Evolutionary conservation across 2,329 filamentous ascomycete species (phyloP).

Genomic region (Trichophyton benhamiae): DNA sequence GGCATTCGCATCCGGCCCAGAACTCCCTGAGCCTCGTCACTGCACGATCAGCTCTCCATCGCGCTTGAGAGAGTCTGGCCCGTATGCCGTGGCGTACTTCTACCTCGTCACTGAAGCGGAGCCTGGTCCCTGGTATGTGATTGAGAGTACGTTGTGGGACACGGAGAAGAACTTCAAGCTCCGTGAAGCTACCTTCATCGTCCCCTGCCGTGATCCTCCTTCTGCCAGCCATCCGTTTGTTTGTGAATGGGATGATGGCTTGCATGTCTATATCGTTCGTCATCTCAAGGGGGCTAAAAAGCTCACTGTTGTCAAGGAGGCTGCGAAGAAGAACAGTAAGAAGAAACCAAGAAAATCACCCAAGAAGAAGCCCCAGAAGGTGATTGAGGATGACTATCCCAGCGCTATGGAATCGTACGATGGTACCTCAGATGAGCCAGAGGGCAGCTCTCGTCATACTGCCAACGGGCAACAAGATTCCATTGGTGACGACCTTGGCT

Average conservation of each 20-base stretch:
- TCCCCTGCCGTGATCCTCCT: constrained; percentile 7
- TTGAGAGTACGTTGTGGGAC: constrained; percentile 8
- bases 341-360: background rate
- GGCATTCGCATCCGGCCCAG: constrained; percentile 2
- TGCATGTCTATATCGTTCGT: constrained; percentile 7
- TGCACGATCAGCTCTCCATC: constrained; percentile 9
- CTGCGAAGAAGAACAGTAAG: background rate
- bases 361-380: background rate
- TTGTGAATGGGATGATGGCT: constrained; percentile 5
- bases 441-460: background rate
- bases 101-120: background rate
- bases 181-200: constrained; percentile 8
- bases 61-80: constrained; percentile 6
- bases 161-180: constrained; percentile 2
- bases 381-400: background rate
- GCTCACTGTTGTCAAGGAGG: background rate
- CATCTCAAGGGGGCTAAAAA: background rate
- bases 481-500: background rate
- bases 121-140: constrained; percentile 6
- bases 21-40: constrained; percentile 7
- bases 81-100: constrained; percentile 5
- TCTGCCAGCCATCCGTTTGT: background rate
- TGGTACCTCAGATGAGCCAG: background rate
- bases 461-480: background rate
- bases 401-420: background rate